Evolutionary conservation across 2,329 filamentous ascomycete species (phyloP), one percentile per base, ranked within the genome.

Genomic region (Didymella pomorum): DNA sequence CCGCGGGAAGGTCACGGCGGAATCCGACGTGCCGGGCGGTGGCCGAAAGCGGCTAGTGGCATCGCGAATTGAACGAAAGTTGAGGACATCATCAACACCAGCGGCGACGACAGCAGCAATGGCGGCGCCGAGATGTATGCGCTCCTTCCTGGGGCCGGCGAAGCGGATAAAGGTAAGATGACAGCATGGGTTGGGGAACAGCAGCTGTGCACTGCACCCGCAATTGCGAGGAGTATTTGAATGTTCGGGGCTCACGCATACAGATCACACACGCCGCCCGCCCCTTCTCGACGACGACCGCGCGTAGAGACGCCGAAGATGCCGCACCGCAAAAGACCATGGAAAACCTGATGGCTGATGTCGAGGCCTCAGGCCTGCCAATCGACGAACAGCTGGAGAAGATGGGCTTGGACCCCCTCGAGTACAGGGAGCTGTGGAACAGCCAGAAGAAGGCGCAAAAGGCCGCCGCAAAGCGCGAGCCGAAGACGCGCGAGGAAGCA

Each of bases 91-190:
- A 41, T 35, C 42, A 56, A 50, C 52, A 28, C 23, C 42, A 33
- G 41, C 43, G 47, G 63, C 57, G 55, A 60, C 52, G 59, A 60
- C 64, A 67, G 65, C 65, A 69, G 64, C 59, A 56, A 82, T 82
- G 80, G 77, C 81, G 56, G 70, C 75, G 60, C 78, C 79, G 53
- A 68, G 76, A 63, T 80, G 77, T 74, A 68, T 76, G 62, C 74
- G 79, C 68, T 79, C 80, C 48, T 73, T 81, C 7, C 64, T 79
- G 60, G 75, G 76, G 63, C 71, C 78, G 18, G 71, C 73, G 25
- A 82, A 81, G 71, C 73, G 80, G 62, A 63, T 77, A 37, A 78
- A 76, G 71, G 80, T 81, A 60, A 53, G 67, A 50, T 50, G 37
- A 41, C 6, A 23, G 20, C 20, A 39, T 6, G 14, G 26, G 21